Evolutionary conservation across 2,329 filamentous ascomycete genomes (phyloP).

Genomic region (Aspergillaceae sp.): DNA sequence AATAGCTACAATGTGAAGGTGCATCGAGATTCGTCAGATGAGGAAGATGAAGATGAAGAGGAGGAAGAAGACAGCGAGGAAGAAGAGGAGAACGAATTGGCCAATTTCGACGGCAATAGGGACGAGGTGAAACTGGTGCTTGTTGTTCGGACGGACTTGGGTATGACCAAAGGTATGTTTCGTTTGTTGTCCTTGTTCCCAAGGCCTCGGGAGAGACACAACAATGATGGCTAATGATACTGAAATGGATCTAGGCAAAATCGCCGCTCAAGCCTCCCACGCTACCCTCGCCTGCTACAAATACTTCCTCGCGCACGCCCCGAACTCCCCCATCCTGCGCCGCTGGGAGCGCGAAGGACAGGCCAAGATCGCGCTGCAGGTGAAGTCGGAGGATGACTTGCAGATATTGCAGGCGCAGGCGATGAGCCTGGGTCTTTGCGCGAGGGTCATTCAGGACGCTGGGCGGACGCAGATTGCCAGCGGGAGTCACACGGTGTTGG

Average conservation of each 20-base stretch:
- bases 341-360: constrained; percentile 83
- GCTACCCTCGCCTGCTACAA: constrained; percentile 99
- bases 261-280: constrained; percentile 88
- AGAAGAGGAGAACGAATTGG: constrained; percentile 46
- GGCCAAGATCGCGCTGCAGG: constrained; percentile 87
- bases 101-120: constrained; percentile 42
- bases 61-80: constrained; percentile 61
- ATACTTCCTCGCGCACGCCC: constrained; percentile 53
- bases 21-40: constrained; percentile 36
- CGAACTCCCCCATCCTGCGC: constrained; percentile 54
- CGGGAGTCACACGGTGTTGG: constrained; percentile 85
- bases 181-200: too few relatives aligned
- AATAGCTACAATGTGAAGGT: constrained; percentile 47
- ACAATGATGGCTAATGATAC: not conserved
- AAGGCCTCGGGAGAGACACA: too few relatives aligned
- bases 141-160: constrained; percentile 84
- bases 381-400: constrained; percentile 72
- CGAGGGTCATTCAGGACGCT: constrained; percentile 88
- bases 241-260: constrained; percentile 61
- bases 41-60: constrained; percentile 33
- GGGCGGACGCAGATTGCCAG: constrained; percentile 93
- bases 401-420: constrained; percentile 72
- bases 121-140: constrained; percentile 94
- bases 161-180: constrained; percentile 85
- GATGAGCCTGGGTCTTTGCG: constrained; percentile 72